Evolutionary conservation across 208 protist genomes (phyloP).

Genomic region (Trypanosoma scelopori): DNA sequence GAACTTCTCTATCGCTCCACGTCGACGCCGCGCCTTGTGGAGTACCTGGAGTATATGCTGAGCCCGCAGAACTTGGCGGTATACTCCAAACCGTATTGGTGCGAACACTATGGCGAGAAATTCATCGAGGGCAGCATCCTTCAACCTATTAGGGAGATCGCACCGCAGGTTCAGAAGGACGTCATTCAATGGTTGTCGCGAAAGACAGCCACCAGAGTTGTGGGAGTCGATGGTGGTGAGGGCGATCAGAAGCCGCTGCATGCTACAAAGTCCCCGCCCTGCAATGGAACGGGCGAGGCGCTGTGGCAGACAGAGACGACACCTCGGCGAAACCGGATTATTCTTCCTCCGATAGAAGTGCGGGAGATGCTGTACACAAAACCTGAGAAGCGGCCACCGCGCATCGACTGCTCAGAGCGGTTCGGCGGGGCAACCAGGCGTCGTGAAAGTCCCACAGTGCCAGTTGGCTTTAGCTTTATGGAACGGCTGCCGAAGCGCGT

Average conservation of each 20-base stretch:
- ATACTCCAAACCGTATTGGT: conserved; percentile 49
- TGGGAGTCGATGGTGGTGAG: conserved; percentile 5
- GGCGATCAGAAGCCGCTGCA: background rate
- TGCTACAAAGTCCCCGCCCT: background rate
- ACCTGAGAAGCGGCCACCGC: conserved; percentile 55
- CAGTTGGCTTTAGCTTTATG: conserved; percentile 35
- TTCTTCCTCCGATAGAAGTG: conserved; percentile 64
- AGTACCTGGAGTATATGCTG: conserved; percentile 67
- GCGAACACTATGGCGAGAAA: conserved; percentile 46
- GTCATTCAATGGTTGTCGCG: conserved; percentile 36
- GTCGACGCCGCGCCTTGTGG: conserved; percentile 44
- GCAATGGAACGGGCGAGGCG: background rate
- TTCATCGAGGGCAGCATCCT: conserved; percentile 52
- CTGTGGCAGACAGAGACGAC: conserved; percentile 7
- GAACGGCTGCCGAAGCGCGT: conserved; percentile 1
- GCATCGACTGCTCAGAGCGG: conserved; percentile 28
- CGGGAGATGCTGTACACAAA: conserved; percentile 74
- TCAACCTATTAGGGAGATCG: conserved; percentile 28
- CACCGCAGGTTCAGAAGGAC: conserved; percentile 27
- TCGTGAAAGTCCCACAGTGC: conserved; percentile 17
- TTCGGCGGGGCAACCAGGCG: background rate
- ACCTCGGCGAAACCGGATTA: background rate
- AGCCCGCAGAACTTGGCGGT: conserved; percentile 28
- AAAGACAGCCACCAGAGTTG: conserved; percentile 27
- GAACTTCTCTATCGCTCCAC: conserved; percentile 52